These are phyloP conservation scores for Grosmannia penicillata DNA, from an alignment of 2,329 filamentous ascomycete species.

Conservation along the genomic window DNA sequence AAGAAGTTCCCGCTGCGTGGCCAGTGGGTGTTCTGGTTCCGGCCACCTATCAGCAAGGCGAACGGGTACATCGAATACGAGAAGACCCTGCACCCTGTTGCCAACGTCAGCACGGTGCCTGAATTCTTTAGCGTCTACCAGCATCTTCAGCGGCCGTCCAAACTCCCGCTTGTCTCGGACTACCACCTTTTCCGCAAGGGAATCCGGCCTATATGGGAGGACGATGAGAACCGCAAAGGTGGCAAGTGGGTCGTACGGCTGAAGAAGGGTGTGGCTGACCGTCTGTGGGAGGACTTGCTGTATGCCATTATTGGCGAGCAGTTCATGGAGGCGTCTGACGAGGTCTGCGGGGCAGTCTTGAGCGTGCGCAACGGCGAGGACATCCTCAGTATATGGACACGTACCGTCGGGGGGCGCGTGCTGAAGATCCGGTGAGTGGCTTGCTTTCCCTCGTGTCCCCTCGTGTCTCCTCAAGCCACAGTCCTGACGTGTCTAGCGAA, in stretches of 20 bases:
- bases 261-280: conserved; percentile 93
- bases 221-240: conserved; percentile 88
- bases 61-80: conserved; percentile 82
- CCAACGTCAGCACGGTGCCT: conserved; percentile 66
- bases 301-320: conserved; percentile 87
- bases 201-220: conserved; percentile 95
- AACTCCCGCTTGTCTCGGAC: conserved; percentile 81
- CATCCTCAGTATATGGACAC: conserved; percentile 94
- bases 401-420: conserved; percentile 81
- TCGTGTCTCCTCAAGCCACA: background rate
- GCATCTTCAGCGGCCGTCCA: conserved; percentile 79
- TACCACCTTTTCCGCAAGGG: conserved; percentile 97
- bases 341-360: conserved; percentile 87
- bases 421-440: conserved; percentile 77
- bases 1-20: conserved; percentile 54
- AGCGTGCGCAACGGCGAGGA: conserved; percentile 93
- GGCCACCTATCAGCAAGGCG: conserved; percentile 90
- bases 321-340: conserved; percentile 81
- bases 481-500: conserved; percentile 44
- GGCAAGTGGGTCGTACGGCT: conserved; percentile 96
- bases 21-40: conserved; percentile 94
- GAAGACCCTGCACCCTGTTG: conserved; percentile 83
- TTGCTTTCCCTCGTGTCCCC: conserved; percentile 9
- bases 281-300: conserved; percentile 92
- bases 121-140: conserved; percentile 84